Base-by-base conservation (phyloP, 345 rosid species). In the Populus tremula region DNA sequence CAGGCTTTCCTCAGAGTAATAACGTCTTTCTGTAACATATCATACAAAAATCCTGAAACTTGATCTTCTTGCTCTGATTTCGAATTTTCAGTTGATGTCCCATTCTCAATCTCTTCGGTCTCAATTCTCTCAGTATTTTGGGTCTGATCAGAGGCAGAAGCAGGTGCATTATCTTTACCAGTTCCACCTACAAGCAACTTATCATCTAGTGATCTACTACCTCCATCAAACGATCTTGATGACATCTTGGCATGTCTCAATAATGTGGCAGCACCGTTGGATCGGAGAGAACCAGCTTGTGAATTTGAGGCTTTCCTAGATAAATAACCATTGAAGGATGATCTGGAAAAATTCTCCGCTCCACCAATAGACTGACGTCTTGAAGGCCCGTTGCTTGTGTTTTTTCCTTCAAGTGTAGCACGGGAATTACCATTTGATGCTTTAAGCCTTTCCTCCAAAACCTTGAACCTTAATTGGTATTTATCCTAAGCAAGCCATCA, bases 21-120 rank as follows among this genome's bases (percentile, higher is more conserved):
- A n/a, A 95, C 99, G 83, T 95, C 99, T 80, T 92, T 92, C 84
- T 95, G 98, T 84, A 95, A 88, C 80, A 95, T 82, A 87, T 95
- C 99, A 78, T 91, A 92, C 67, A 95, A 81, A 47, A 89, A 83
- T 72, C 91, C 94, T 4, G 99, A 85, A 74, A 95, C 97, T 49
- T 83, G 83, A 75, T 91, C 97, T 64, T 89, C 91, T 9, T 59
- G 74, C 62, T 82, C 84, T 25, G 79, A 29, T 69, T 81, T 72
- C 1, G 72, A 59, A n/a, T 80, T 80, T 65, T 79, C 87, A 36
- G 41, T 29, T 9, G 72, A 61, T 25, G 45, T 70, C 76, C 69
- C 80, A 63, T 85, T 77, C 31, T 72, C 47, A 72, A 41, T 73
- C 65, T 72, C 81, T 59, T 68, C 77, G 10, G 33, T 38, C 62